Evolutionary conservation across 345 rosid species (phyloP), one percentile per base, ranked within the genome.

Genomic region (Arabidopsis suecica): DNA sequence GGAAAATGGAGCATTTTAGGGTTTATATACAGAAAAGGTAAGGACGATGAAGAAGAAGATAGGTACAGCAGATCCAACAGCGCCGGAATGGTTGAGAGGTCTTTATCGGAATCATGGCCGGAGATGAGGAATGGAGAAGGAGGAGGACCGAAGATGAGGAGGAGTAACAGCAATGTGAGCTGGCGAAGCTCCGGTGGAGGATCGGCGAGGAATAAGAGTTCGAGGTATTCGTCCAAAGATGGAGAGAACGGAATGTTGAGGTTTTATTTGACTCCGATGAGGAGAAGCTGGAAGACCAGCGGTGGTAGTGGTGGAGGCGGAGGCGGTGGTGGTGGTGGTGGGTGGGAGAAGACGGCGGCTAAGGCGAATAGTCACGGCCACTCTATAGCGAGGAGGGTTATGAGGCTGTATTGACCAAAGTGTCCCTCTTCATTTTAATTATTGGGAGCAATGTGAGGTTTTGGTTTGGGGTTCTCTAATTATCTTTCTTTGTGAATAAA

Each of bases 131-230:
- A 83, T 47, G 86, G 40, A 32, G 68, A 82, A 28, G 89, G 79
- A 50, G 79, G 81, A 28, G 82, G 85, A 56, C 86, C 96, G 9
- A 90, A 86, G 87, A 61, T 93, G 63, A 56, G 83, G 78, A 86
- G 99, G 77, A 96, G 99, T 84, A 96, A 93, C 36, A 96, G 98
- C 79, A 93, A 93, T 47, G 96, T 88, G 28, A 93, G 97, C 75
- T 96, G 93, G 90, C 76, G 99, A 81, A 91, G 88, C 74, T 83
- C 93, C 0, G 78, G 83, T 7, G 77, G 81, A 65, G 84, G 81
- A 65, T 71, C 87, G 76, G 85, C 84, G 71, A 84, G 87, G 79
- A 92, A 86, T 54, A 76, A 88, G 83, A 88, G 97, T 75, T 90
- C 86, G 33, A 87, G 97, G 74, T 82, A 86, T 61, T 89, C 97